Base-by-base conservation (phyloP, 768 basidiomycete species). In the Coprinopsis marcescibilis region DNA sequence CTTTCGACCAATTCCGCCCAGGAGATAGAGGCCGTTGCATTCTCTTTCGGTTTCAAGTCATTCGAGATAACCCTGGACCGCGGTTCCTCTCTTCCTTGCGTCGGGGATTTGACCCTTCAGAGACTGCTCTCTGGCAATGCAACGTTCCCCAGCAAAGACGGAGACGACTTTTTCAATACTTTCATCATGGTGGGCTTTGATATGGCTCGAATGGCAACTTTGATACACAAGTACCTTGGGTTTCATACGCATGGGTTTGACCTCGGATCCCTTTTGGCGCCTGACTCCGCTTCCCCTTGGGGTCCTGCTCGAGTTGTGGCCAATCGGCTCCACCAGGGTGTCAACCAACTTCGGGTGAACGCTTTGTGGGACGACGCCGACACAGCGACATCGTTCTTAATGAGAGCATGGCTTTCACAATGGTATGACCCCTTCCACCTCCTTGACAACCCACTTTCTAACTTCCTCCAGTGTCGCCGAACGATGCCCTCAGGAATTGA, bases 391-490 rank as follows among this genome's bases (percentile, higher is more conserved):
- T 57, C 67, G 33, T 29, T 68, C 14, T 66, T 62, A 47, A 56
- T 70, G 32, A 64, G 67, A 39, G 69, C 69, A 4, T 71, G 69
- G 69, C 48, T 72, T 6, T 63, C 66, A 19, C 67, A 60, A n/a
- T 58, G 58, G 70, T 65, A 39, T 38, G 58, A 13, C 45, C 30
- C 8, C 26, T 52, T 35, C 1, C 34, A 12, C 19, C 34, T 10
- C 21, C n/a, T 29, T 10, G 34, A 14, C 23, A 14, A 15, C 12
- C 21, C 3, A 23, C 25, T 52, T 5, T 34, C n/a, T 7, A 23
- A 21, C 24, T 44, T 24, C 8, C 20, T 42, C 3, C 29, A 69
- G 68, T 35, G 55, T 64, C 3, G 61, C 56, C 3, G 45, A 56
- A 36, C 24, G 30, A 4, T 55, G 33, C 15, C 8, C 20, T 1